These are phyloP conservation scores for Termitomyces sp. DNA, from an alignment of 768 basidiomycete species.

Conservation along the genomic window DNA sequence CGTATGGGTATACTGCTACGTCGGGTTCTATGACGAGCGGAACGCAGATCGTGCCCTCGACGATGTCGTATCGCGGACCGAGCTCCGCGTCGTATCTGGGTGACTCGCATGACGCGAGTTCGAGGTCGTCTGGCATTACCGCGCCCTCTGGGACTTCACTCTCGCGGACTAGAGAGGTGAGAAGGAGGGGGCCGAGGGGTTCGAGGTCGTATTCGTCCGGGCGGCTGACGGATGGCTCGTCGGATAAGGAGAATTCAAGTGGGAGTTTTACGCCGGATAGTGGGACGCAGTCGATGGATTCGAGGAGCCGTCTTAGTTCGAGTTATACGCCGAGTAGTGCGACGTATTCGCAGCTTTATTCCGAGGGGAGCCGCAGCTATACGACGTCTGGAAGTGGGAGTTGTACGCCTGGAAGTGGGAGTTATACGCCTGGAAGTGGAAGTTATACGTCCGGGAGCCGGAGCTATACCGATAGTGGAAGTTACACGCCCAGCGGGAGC, in stretches of 20 bases:
- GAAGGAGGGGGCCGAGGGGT: slow-evolving; percentile 40
- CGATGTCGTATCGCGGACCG: slow-evolving; percentile 45
- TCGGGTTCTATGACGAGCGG: slow-evolving; percentile 22
- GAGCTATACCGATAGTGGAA: slow-evolving; percentile 10
- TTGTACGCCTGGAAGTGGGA: background rate
- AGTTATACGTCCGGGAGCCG: slow-evolving; percentile 6
- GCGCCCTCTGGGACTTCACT: slow-evolving; percentile 47
- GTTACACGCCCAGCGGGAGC: slow-evolving; percentile 16
- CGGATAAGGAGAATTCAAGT: slow-evolving; percentile 55
- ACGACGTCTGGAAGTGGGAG: background rate
- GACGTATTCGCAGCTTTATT: background rate
- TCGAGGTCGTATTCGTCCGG: slow-evolving; percentile 38
- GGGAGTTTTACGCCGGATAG: slow-evolving; percentile 20
- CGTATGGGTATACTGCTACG: slow-evolving; percentile 21
- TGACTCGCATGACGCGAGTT: slow-evolving; percentile 41
- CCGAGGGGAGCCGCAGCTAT: slow-evolving; percentile 1
- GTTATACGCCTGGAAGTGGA: background rate
- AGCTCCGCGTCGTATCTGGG: slow-evolving; percentile 52
- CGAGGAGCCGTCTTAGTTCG: slow-evolving; percentile 17
- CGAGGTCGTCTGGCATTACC: slow-evolving; percentile 18
- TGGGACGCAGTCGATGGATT: slow-evolving; percentile 20
- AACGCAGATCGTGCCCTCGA: slow-evolving; percentile 45
- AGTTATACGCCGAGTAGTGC: background rate
- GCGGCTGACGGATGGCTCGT: slow-evolving; percentile 31
- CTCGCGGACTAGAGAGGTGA: slow-evolving; percentile 52